phyloP scores from a whole-genome alignment of 1,284 basidiomycete species.

The Afroboletus lepidellus region DNA sequence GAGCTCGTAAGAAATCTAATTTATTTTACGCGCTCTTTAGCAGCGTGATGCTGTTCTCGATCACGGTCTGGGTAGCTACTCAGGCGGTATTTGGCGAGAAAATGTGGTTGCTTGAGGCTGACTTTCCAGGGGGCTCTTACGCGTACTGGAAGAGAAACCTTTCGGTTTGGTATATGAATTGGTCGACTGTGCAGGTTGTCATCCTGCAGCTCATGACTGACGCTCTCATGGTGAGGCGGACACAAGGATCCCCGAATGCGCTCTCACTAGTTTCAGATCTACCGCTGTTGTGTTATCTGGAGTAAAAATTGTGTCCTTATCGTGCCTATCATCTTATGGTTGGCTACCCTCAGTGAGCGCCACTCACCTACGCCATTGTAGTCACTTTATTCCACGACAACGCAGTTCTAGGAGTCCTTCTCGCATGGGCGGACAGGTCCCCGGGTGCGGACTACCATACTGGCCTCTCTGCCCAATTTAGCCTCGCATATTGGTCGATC shows the following conservation, averaged over 20 bases:
- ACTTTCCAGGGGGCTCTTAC: background rate
- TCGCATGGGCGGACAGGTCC: background rate
- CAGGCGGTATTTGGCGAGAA: constrained; percentile 7
- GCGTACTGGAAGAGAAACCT: background rate
- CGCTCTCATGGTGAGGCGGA: constrained; percentile 14
- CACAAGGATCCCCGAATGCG: too few relatives aligned
- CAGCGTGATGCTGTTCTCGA: background rate
- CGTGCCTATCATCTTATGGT: background rate
- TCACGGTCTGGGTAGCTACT: constrained; percentile 13
- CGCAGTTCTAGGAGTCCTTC: constrained; percentile 14
- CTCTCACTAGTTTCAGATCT: background rate
- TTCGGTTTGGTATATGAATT: constrained; percentile 1
- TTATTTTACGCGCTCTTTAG: constrained; percentile 4
- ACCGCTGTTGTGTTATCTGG: constrained; percentile 3
- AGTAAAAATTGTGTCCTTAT: background rate
- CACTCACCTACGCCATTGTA: too few relatives aligned
- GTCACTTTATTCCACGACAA: background rate
- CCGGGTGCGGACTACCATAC: background rate
- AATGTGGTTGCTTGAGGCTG: constrained; percentile 11
- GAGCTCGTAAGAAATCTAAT: background rate
- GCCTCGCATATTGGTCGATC: constrained; percentile 3
- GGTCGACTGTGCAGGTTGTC: background rate
- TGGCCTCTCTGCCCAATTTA: background rate
- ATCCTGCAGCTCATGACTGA: constrained; percentile 19
- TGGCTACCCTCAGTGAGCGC: background rate